phyloP scores from a whole-genome alignment of 1,139 yeast species.

The Yamadazyma spencermartinsiae region DNA sequence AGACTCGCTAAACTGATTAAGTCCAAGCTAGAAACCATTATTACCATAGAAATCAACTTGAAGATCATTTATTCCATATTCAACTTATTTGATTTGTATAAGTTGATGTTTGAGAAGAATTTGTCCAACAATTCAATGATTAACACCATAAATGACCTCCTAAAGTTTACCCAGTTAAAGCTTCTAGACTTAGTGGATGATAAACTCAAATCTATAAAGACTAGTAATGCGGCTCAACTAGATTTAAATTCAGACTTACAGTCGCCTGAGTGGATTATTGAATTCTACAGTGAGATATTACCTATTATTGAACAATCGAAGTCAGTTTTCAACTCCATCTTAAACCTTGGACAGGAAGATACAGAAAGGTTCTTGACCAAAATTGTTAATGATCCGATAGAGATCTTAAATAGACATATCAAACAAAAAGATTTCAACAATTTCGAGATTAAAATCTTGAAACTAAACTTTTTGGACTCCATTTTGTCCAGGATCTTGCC shows the following conservation, averaged over 20 bases:
- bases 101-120: conserved; percentile 64
- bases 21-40: conserved; percentile 62
- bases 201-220: conserved; percentile 41
- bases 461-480: conserved; percentile 60
- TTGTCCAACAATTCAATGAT: conserved; percentile 23
- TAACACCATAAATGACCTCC: conserved; percentile 26
- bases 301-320: conserved; percentile 46
- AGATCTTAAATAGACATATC: conserved; percentile 40
- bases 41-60: conserved; percentile 64
- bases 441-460: conserved; percentile 43
- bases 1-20: conserved; percentile 43
- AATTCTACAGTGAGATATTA: conserved; percentile 52
- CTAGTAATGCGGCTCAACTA: conserved; percentile 42
- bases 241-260: conserved; percentile 51
- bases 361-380: conserved; percentile 33
- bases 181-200: conserved; percentile 40
- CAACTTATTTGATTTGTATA: conserved; percentile 66
- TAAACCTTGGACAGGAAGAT: conserved; percentile 35
- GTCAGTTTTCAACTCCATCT: conserved; percentile 35
- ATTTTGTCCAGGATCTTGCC: conserved; percentile 57
- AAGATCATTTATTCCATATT: conserved; percentile 57
- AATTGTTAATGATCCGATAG: conserved; percentile 51
- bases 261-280: conserved; percentile 75
- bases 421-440: conserved; percentile 27
- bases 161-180: conserved; percentile 38